A percentile compares a stretch with the other conserved stretches of the same genome.
Evolutionary conservation across 2,329 filamentous ascomycete genomes (phyloP).

Genomic region (Penicillium sp.): DNA sequence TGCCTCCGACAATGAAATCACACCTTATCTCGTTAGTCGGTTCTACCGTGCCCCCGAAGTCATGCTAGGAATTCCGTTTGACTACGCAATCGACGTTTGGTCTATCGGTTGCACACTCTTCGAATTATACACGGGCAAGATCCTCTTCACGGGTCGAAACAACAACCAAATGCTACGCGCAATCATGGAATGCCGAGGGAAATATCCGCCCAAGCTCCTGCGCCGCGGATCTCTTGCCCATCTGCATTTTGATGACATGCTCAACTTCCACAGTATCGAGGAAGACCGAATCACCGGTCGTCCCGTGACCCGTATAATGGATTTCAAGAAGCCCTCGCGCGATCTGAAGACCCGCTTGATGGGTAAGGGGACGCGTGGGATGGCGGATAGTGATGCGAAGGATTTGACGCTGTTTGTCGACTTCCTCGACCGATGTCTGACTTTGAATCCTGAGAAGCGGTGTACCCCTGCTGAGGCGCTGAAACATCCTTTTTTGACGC

Average conservation of each 20-base stretch:
- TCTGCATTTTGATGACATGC: constrained; percentile 78
- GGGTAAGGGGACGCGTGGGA: constrained; percentile 66
- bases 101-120: constrained; percentile 96
- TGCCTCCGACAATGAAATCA: constrained; percentile 84
- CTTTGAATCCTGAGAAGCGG: constrained; percentile 87
- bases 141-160: constrained; percentile 88
- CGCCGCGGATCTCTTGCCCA: constrained; percentile 74
- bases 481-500: constrained; percentile 79
- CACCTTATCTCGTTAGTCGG: constrained; percentile 90
- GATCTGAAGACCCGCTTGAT: constrained; percentile 79
- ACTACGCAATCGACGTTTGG: constrained; percentile 95
- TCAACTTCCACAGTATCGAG: constrained; percentile 82
- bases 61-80: constrained; percentile 93
- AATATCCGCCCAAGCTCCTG: constrained; percentile 83
- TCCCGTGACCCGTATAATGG: constrained; percentile 52
- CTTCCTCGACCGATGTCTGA: constrained; percentile 81
- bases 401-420: constrained; percentile 84
- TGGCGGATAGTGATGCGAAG: constrained; percentile 70
- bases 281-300: constrained; percentile 84
- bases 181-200: constrained; percentile 94
- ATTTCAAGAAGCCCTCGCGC: constrained; percentile 66
- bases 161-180: constrained; percentile 98
- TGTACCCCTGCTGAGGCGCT: constrained; percentile 83
- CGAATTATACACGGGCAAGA: constrained; percentile 96
- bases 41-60: constrained; percentile 98